Base-by-base conservation (phyloP, 1,139 yeast genomes). In the Kodamaea anthophila region DNA sequence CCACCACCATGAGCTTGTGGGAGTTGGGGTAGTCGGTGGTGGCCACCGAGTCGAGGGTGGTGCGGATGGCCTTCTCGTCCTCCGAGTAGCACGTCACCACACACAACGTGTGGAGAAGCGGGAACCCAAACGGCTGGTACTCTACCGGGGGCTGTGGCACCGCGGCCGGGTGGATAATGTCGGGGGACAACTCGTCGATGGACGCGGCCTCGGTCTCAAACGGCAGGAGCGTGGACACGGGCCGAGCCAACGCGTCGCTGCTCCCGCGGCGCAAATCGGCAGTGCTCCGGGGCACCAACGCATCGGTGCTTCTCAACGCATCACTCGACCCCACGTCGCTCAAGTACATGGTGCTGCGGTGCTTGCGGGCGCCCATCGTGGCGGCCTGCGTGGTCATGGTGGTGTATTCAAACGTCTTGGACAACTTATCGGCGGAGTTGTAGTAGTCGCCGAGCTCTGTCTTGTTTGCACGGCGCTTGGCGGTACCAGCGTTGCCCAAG, bases 61-160 rank as follows among this genome's bases (percentile, higher is more conserved):
- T 77, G 46, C 97, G 71, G 39, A 91, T 58, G 40, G 94, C 96
- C 9, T 69, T 81, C 42, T 75, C 83, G 49, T 87, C 94, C 60
- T 91, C 98, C 2, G 97, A 87, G 53, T 91, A 91, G 49, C 96
- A 91, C 4, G 98, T 91, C 11, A 91, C 94, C 44, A 88, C 69
- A 44, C 78, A 74, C 48, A 91, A 71, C 0, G 84, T 67, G 49
- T 91, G 97, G 9, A 88, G 86, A 39, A 91, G 68, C 8, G 97
- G 98, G 50, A 65, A 85, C 1, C 82, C 86, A 57, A 71, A 86
- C 5, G 97, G 97, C 60, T 82, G 88, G 59, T 77, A 87, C 41
- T 74, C 85, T 12, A 78, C 73, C 2, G 95, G 94, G 3, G 97
- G 97, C 55, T 88, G 97, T 3, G 94, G 76, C 13, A 80, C 74